Percentiles rank a stretch among this genome's conserved stretches.
Conservation (phyloP, 768 basidiomycete genomes). For the Lactifluus hygrophoroides region DNA sequence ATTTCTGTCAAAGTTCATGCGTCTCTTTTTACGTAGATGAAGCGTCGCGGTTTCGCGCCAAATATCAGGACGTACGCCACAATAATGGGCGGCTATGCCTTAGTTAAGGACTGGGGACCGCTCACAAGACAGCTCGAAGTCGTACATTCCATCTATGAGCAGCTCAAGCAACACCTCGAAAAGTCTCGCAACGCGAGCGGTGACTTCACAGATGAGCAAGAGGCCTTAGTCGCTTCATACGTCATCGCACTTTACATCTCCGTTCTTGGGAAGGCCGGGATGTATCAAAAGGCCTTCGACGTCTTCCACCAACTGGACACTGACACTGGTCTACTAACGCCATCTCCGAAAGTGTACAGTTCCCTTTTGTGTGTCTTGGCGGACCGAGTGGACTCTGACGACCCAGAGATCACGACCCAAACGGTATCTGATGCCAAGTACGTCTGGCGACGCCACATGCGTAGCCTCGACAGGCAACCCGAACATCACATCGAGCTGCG, state of each 20-base stretch:
- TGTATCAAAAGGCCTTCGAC: conserved; percentile 63
- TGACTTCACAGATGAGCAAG: conserved; percentile 36
- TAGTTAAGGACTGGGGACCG: conserved; percentile 51
- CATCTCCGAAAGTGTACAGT: conserved; percentile 54
- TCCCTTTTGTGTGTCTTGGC: conserved; percentile 51
- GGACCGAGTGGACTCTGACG: conserved; percentile 23
- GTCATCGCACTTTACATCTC: conserved; percentile 58
- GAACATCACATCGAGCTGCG: conserved; percentile 46
- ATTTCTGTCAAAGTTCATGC: not conserved
- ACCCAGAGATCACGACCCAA: conserved; percentile 16
- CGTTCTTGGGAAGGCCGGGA: conserved; percentile 51
- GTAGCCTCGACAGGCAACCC: conserved; percentile 37
- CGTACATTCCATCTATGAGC: conserved; percentile 51
- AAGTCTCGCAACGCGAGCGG: conserved; percentile 40
- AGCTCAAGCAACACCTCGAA: conserved; percentile 43
- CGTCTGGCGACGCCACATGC: conserved; percentile 60
- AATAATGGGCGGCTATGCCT: conserved; percentile 55
- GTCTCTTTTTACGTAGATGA: conserved; percentile 52
- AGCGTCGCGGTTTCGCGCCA: conserved; percentile 69
- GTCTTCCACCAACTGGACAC: conserved; percentile 61
- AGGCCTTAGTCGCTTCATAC: not conserved
- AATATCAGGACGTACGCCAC: conserved; percentile 59
- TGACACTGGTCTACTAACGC: conserved; percentile 54
- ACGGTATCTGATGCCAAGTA: conserved; percentile 50
- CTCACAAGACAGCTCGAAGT: conserved; percentile 54